A percentile compares a stretch with the other conserved stretches of the same genome.
Evolutionary conservation across 129 eudicot genomes (phyloP).

Genomic region (Apium graveolens): DNA sequence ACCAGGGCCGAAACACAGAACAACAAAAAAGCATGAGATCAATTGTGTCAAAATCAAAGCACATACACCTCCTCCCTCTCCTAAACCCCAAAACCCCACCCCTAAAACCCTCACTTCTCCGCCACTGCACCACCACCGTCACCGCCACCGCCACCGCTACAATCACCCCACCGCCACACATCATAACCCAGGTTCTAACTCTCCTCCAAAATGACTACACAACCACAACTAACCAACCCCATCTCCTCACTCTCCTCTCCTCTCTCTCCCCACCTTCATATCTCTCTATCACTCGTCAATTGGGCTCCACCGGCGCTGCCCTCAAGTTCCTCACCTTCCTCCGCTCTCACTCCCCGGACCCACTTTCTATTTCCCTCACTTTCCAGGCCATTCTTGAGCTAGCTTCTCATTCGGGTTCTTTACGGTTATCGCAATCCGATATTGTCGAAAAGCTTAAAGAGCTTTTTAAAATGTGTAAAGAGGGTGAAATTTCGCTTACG

Average conservation of each 20-base stretch:
- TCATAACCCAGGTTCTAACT: conserved; percentile 23
- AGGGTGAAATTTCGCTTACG: conserved; percentile 27
- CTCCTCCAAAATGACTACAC: conserved; percentile 53
- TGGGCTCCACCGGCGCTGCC: conserved; percentile 41
- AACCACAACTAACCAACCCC: conserved; percentile 26
- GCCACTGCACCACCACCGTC: conserved; percentile 27
- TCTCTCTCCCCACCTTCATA: conserved; percentile 23
- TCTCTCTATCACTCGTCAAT: conserved; percentile 48
- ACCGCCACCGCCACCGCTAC: conserved; percentile 21
- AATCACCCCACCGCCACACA: conserved; percentile 5
- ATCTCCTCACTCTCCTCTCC: conserved; percentile 27
- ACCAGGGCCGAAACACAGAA: not conserved
- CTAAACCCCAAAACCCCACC: conserved; percentile 30
- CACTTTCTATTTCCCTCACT: conserved; percentile 19
- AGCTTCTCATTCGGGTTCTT: conserved; percentile 27
- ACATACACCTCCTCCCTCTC: conserved; percentile 13
- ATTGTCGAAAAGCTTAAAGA: conserved; percentile 20
- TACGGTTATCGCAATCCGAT: not conserved
- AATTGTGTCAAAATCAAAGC: conserved; percentile 15
- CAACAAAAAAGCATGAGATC: conserved; percentile 8
- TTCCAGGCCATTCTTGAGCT: conserved; percentile 60
- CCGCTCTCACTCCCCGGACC: conserved; percentile 20
- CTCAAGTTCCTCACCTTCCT: conserved; percentile 47
- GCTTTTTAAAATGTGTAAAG: conserved; percentile 26
- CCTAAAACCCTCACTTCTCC: conserved; percentile 26